Evolutionary conservation across 306 rosid species (phyloP).

Genomic region (Vigna mungo): DNA sequence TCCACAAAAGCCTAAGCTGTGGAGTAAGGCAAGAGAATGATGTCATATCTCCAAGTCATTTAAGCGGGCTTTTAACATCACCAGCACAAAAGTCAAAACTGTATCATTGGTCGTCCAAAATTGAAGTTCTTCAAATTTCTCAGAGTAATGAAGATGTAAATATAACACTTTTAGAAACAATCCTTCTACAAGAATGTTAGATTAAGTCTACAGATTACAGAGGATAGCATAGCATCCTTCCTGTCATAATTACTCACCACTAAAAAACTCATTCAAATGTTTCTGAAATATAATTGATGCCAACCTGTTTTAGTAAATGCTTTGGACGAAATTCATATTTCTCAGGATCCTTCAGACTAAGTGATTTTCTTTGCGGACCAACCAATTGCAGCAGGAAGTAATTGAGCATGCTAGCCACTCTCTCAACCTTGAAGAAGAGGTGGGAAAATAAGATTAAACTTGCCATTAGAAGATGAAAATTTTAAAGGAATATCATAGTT

Average conservation of each 20-base stretch:
- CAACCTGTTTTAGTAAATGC: conserved; percentile 93
- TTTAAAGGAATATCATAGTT: conserved; percentile 24
- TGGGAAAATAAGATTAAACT: conserved; percentile 9
- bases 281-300: conserved; percentile 37
- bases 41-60: no score
- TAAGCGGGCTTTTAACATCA: no score
- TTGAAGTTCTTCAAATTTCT: conserved; percentile 7
- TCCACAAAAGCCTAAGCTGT: no score
- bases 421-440: conserved; percentile 75
- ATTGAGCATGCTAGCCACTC: conserved; percentile 99
- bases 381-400: conserved; percentile 94
- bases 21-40: no score
- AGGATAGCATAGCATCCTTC: conserved; percentile 15
- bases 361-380: conserved; percentile 97
- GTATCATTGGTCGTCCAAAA: not conserved
- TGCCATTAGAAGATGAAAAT: conserved; percentile 10
- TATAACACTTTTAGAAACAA: not conserved
- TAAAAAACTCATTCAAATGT: not conserved
- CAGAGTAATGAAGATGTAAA: not conserved
- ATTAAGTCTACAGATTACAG: not conserved
- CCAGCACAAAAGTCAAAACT: no score
- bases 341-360: conserved; percentile 94
- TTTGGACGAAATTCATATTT: conserved; percentile 97
- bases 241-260: conserved; percentile 6
- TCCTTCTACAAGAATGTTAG: not conserved